Evolutionary conservation across 176 grass and related monocot genomes (phyloP).

Genomic region (Aegilops umbellulata): DNA sequence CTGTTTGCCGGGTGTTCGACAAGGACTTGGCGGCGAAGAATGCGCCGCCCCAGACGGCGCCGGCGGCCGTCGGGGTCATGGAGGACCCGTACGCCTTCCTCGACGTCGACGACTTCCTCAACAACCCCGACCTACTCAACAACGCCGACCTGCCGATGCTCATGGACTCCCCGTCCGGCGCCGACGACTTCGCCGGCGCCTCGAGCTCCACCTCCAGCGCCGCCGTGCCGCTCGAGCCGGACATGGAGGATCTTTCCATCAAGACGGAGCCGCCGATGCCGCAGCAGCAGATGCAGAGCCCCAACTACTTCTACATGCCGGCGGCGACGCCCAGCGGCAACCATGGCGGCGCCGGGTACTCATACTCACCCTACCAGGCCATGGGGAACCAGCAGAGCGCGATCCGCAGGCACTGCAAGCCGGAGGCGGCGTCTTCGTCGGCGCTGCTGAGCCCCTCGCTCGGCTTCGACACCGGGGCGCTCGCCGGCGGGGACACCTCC

Average conservation of each 20-base stretch:
- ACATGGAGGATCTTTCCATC: not conserved
- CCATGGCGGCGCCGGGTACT: not conserved
- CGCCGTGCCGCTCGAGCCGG: not conserved
- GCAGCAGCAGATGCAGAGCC: not conserved
- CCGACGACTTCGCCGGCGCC: not conserved
- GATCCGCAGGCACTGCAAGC: conserved; percentile 50
- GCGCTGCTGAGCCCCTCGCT: not conserved
- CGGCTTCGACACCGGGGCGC: not conserved
- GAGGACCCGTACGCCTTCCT: conserved; percentile 7
- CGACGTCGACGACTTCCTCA: conserved; percentile 35
- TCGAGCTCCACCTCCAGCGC: conserved; percentile 17
- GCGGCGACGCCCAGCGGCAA: not conserved
- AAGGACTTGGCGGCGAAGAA: conserved; percentile 53
- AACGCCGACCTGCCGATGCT: conserved; percentile 42
- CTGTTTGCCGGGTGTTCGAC: conserved; percentile 68
- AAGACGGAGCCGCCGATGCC: conserved; percentile 28
- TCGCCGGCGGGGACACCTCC: not conserved
- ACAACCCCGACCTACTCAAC: not conserved
- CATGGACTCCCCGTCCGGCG: conserved; percentile 26
- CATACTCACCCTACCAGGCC: not conserved
- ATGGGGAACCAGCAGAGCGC: conserved; percentile 13
- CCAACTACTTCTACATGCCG: conserved; percentile 22
- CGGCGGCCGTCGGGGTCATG: not conserved
- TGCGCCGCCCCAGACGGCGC: conserved; percentile 12
- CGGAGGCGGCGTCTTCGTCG: not conserved